Percentiles rank a stretch among this genome's conserved stretches.
Conservation (phyloP, 768 basidiomycete genomes). For the Strobilomyces dryophilus region DNA sequence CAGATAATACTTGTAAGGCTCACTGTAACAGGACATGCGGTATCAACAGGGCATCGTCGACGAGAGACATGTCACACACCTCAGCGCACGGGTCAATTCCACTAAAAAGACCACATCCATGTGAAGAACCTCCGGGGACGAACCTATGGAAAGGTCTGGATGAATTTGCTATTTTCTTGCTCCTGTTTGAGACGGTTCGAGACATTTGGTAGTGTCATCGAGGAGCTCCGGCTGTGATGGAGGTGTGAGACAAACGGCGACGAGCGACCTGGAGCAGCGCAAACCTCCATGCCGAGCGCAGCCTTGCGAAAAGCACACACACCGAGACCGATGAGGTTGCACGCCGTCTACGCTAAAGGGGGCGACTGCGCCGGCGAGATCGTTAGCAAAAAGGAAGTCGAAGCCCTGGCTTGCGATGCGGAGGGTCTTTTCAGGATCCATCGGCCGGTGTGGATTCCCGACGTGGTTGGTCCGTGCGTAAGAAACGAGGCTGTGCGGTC, state of each 20-base stretch:
- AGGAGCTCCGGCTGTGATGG: constrained; percentile 49
- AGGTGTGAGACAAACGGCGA: background rate
- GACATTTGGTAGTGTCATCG: constrained; percentile 54
- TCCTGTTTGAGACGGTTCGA: constrained; percentile 57
- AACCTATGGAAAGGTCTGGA: constrained; percentile 39
- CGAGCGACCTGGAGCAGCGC: background rate
- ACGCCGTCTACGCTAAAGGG: too few species aligned
- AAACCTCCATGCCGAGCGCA: constrained; percentile 76
- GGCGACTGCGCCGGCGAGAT: too few species aligned
- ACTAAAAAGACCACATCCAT: constrained; percentile 69
- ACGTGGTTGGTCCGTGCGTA: too few species aligned
- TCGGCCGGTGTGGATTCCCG: too few species aligned
- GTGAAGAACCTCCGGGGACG: constrained; percentile 62
- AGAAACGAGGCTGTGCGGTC: too few species aligned
- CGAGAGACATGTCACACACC: constrained; percentile 38
- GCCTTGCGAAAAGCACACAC: constrained; percentile 74
- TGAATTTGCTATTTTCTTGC: constrained; percentile 47
- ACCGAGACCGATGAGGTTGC: constrained; percentile 67
- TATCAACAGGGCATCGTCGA: too few species aligned
- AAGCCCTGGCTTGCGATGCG: too few species aligned
- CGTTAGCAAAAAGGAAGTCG: too few species aligned
- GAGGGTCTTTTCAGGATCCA: too few species aligned
- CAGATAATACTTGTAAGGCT: too few species aligned
- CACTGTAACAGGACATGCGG: too few species aligned
- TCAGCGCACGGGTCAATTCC: constrained; percentile 64